Evolutionary conservation across 1,284 basidiomycete species (phyloP), one percentile per base, ranked within the genome.

Genomic region (Papiliotrema flavescens): DNA sequence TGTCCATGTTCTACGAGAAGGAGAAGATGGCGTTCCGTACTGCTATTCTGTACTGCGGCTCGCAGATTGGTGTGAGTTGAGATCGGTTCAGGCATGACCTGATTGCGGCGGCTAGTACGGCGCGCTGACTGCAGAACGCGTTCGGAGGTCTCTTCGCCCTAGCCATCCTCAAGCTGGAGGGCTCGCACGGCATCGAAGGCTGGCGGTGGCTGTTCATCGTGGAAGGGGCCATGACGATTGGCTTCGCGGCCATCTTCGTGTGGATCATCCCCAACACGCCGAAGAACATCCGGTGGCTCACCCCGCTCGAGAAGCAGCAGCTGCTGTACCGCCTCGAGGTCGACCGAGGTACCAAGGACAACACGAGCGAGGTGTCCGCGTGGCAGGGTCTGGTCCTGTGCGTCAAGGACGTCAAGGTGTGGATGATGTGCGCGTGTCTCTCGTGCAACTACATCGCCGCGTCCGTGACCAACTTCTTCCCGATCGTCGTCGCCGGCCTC

Each of bases 401-500:
- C 14, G 35, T 70, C 44, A 60, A 50, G 20, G 71, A 75, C 56
- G 57, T 60, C 47, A 75, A 75, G 59, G 68, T 65, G 1, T 76
- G 67, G 66, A 47, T 70, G 22, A 52, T 73, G 19, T 59, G 59
- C 51, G 37, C 54, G 2, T 49, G 59, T 17, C 58, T 67, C 42
- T 46, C 56, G 28, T 32, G 56, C 47, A 56, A 51, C 54, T 64
- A 60, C 47, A 67, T 74, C 51, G 67, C 68, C n/a, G 65, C 70
- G 4, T 62, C 65, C 1, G 69, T 74, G 35, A 73, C 71, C 44
- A 74, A 73, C 60, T 75, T 75, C 60, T 73, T 74, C 69, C 69
- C 71, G 7, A 57, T 68, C 23, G 67, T 75, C 48, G 66, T 73
- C n/a, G 44, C 42, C 13, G 55, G 62, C 37, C 66, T 77, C 32